Conservation (phyloP, 352 stramenopile species). For the Phytopythium montanum region DNA sequence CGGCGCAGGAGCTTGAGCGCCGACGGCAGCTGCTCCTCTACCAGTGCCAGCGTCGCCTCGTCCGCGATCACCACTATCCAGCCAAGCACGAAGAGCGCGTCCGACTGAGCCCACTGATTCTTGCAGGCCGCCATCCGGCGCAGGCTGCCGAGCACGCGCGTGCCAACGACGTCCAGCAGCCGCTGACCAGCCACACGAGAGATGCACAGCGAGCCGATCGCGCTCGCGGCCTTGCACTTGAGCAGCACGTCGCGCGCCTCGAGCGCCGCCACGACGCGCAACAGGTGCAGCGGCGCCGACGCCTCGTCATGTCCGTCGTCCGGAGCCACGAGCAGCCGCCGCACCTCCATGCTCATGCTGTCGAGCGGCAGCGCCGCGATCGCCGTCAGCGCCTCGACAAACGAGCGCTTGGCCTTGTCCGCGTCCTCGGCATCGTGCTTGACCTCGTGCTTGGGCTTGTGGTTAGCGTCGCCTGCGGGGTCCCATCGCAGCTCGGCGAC, state of each 20-base stretch:
- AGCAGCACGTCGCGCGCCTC: conserved; percentile 59
- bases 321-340: conserved; percentile 42
- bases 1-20: conserved; percentile 42
- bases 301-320: neutral
- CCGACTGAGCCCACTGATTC: conserved; percentile 73
- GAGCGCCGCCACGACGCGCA: conserved; percentile 18
- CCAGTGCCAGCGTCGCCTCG: conserved; percentile 29
- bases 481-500: conserved; percentile 31
- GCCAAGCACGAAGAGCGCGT: conserved; percentile 70
- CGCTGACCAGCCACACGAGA: conserved; percentile 67
- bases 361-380: conserved; percentile 64
- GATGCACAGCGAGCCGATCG: conserved; percentile 66
- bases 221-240: conserved; percentile 79
- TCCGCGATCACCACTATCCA: conserved; percentile 74
- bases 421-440: conserved; percentile 21
- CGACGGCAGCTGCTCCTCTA: conserved; percentile 36
- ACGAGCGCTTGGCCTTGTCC: conserved; percentile 47
- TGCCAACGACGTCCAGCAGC: conserved; percentile 44
- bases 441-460: conserved; percentile 16
- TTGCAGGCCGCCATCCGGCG: conserved; percentile 57
- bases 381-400: conserved; percentile 69
- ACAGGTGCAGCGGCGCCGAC: conserved; percentile 1
- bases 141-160: conserved; percentile 31
- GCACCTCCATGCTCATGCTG: conserved; percentile 70
- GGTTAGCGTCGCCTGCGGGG: conserved; percentile 10